Base-by-base conservation (phyloP, 768 basidiomycete genomes). In the Exidia glandulosa region DNA sequence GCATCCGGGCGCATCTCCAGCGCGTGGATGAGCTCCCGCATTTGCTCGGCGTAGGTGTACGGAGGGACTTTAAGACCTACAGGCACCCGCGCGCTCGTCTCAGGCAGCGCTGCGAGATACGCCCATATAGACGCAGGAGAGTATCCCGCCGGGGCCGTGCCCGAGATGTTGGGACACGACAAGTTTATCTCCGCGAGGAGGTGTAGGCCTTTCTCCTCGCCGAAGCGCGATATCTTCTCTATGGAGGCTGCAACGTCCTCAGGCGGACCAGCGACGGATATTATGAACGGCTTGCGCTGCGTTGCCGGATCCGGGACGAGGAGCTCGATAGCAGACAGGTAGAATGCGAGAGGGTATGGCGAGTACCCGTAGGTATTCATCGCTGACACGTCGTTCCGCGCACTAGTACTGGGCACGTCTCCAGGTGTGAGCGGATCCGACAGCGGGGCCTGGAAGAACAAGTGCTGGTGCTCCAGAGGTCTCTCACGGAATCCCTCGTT, bases 331-430 rank as follows among this genome's bases (percentile, higher is more conserved):
- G 86, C 89, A 56, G 68, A 70, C 48, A 90, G 68, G 72, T 92
- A 94, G 27, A 68, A 64, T n/a, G 74, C 66, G 47, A 94, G 78
- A 4, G 87, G 82, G 65, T 85, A 78, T 0, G 90, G 91, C 7
- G 89, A 92, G 72, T 93, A 94, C 27, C 91, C 91, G 70, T 89
- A 94, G 0, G 86, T 87, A 69, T 94, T 94, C 61, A 90, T 67
- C 16, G 90, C 84, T n/a, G 87, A 78, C 27, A 45, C 55, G 14
- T 41, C 48, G 27, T 34, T 52, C 33, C 16, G 56, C 25, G 54
- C 57, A 59, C 61, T 67, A 56, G 68, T 67, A 63, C 60, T 66
- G 67, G 64, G 62, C 32, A 61, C 55, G 57, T 29, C 9, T 12
- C 30, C 6, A 19, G 37, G 33, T 13, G 19, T 29, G 7, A 54